Conservation (phyloP, 345 rosid genomes). For the Raphanus sativus region DNA sequence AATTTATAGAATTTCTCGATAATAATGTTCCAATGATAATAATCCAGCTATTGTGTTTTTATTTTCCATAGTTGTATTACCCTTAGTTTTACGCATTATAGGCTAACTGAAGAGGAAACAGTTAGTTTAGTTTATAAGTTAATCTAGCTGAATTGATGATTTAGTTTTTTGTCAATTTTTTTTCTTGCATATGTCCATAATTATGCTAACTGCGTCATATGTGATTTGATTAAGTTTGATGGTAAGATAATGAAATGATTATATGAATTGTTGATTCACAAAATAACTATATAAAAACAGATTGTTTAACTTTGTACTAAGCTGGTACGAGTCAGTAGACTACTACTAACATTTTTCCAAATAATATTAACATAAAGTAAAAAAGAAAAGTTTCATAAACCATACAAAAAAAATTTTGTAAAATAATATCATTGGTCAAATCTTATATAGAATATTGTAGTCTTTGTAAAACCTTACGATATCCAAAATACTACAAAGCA, state of each 20-base stretch:
- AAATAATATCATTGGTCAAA: neutral
- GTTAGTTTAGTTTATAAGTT: neutral
- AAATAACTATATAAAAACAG: too few species aligned
- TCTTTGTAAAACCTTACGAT: too few species aligned
- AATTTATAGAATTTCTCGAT: neutral
- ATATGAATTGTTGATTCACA: neutral
- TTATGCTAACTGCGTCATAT: neutral
- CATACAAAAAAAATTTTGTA: too few species aligned
- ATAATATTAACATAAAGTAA: too few species aligned
- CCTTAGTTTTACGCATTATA: neutral
- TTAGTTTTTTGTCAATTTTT: neutral
- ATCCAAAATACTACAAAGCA: neutral
- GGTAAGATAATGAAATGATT: neutral
- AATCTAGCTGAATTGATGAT: neutral
- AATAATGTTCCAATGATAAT: neutral
- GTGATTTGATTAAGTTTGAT: neutral
- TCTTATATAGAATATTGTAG: too few species aligned
- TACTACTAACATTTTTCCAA: too few species aligned
- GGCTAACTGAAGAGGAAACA: neutral
- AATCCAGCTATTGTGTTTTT: neutral
- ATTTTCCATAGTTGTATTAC: neutral
- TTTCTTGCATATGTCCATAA: neutral
- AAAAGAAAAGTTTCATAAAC: too few species aligned
- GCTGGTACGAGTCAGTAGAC: neutral
- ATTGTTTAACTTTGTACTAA: neutral